Percentiles rank a stretch among this genome's conserved stretches.
Evolutionary conservation across 1,284 basidiomycete genomes (phyloP).

Genomic region (Rhodotorula sp.): DNA sequence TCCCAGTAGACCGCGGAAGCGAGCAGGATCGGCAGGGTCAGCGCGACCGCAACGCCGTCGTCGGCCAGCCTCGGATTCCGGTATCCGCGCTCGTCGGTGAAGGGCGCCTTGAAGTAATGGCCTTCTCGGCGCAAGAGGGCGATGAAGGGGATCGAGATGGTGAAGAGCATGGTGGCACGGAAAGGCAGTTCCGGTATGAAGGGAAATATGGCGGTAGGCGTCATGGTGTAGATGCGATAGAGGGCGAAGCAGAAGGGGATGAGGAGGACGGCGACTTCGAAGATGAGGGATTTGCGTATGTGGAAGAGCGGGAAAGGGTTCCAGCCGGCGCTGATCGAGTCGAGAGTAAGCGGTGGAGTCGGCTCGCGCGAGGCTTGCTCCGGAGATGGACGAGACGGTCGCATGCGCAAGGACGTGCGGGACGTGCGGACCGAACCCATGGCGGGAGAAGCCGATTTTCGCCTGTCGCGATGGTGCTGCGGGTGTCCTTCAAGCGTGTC

Average conservation of each 20-base stretch:
- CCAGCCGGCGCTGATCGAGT: constrained; percentile 29
- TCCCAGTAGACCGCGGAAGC: constrained; percentile 42
- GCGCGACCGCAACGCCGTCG: constrained; percentile 44
- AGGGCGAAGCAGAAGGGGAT: constrained; percentile 37
- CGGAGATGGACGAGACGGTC: neutral
- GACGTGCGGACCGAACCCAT: neutral
- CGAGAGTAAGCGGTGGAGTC: constrained; percentile 36
- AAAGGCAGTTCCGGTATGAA: constrained; percentile 30
- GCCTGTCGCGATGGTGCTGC: constrained; percentile 10
- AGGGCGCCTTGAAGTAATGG: constrained; percentile 44
- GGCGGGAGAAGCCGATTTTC: constrained; percentile 16
- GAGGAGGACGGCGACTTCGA: constrained; percentile 41
- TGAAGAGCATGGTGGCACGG: constrained; percentile 30
- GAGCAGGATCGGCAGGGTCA: constrained; percentile 44
- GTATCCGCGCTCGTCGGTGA: constrained; percentile 47
- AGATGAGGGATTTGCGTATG: constrained; percentile 37
- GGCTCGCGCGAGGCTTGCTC: constrained; percentile 9
- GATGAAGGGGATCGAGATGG: constrained; percentile 40
- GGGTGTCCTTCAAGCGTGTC: constrained; percentile 25
- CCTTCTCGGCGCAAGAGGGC: constrained; percentile 40
- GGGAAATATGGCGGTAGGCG: constrained; percentile 27
- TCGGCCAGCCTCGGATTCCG: constrained; percentile 40
- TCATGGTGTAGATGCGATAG: constrained; percentile 32
- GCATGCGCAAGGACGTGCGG: neutral
- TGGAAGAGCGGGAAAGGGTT: constrained; percentile 37